Conservation (phyloP, 73 alveolate species). For the Uronychia setigera region DNA sequence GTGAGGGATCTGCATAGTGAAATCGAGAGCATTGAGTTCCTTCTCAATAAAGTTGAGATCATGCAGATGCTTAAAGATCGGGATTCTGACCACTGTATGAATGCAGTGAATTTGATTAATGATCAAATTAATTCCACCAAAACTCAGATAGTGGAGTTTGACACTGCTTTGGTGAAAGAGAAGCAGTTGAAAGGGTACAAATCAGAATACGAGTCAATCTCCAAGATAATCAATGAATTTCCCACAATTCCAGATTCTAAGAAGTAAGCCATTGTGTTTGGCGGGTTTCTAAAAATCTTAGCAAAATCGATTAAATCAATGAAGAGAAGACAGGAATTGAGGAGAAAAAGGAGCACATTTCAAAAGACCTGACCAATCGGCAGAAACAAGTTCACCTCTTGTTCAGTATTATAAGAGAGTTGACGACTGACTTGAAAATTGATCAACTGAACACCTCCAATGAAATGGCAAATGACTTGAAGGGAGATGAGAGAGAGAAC, state of each 20-base stretch:
- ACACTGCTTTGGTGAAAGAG: neutral
- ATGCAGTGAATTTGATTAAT: neutral
- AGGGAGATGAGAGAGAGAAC: too few species aligned
- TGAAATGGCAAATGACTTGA: too few species aligned
- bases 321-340: neutral
- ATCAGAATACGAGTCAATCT: neutral
- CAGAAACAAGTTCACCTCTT: neutral
- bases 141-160: neutral
- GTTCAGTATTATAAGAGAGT: neutral
- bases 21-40: neutral
- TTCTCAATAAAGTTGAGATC: neutral
- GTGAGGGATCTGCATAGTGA: neutral
- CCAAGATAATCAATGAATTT: neutral
- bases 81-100: neutral
- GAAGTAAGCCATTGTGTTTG: too few species aligned
- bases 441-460: neutral
- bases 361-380: neutral
- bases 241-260: neutral
- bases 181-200: slow-evolving; percentile 1
- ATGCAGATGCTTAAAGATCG: neutral
- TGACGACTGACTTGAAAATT: neutral
- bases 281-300: neutral
- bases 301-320: neutral
- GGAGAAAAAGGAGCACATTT: neutral
- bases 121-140: neutral